Evolutionary conservation across 1,139 yeast genomes (phyloP).

Genomic region (Lodderomyces theae): DNA sequence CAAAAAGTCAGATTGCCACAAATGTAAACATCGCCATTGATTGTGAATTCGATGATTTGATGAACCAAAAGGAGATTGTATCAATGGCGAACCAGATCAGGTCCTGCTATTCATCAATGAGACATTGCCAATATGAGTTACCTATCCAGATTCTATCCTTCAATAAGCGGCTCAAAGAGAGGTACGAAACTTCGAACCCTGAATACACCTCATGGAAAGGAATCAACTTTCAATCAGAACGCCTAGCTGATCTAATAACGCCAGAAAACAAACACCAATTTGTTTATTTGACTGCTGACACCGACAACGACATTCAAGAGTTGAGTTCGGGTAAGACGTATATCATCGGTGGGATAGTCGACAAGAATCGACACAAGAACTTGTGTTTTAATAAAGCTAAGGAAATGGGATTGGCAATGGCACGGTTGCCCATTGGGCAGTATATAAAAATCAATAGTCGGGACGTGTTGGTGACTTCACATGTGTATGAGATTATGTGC

Average conservation of each 20-base stretch:
- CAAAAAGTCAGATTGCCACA: constrained; percentile 42
- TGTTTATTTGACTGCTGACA: constrained; percentile 84
- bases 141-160: constrained; percentile 64
- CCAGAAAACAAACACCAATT: constrained; percentile 34
- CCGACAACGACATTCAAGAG: constrained; percentile 60
- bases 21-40: constrained; percentile 65
- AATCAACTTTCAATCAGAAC: constrained; percentile 51
- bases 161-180: constrained; percentile 57
- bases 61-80: constrained; percentile 76
- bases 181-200: constrained; percentile 66
- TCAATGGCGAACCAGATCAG: constrained; percentile 81
- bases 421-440: constrained; percentile 83
- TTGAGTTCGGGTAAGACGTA: constrained; percentile 72
- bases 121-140: constrained; percentile 59
- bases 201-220: constrained; percentile 65
- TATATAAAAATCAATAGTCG: constrained; percentile 81
- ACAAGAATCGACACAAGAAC: constrained; percentile 85
- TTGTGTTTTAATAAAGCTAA: constrained; percentile 83
- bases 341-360: constrained; percentile 93
- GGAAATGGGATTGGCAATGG: constrained; percentile 66
- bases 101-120: constrained; percentile 75
- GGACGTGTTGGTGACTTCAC: constrained; percentile 88
- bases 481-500: constrained; percentile 82
- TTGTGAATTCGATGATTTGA: constrained; percentile 86
- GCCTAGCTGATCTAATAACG: constrained; percentile 36